Conservation (phyloP, 805 yeast genomes). For the Candida boidinii region DNA sequence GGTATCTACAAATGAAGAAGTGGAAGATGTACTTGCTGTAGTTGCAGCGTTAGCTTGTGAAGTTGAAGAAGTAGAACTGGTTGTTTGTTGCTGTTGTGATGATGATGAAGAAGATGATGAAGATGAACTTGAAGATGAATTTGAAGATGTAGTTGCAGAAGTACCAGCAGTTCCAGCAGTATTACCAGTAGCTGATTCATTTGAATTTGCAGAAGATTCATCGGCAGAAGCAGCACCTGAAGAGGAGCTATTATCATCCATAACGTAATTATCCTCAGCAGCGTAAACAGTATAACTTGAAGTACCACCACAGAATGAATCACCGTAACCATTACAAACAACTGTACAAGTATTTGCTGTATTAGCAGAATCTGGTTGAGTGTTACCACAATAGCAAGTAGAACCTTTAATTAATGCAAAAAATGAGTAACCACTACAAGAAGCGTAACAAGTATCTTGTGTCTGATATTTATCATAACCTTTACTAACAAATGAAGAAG, state of each 20-base stretch:
- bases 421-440: slow-evolving; percentile 37
- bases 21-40: slow-evolving; percentile 1
- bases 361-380: slow-evolving; percentile 21
- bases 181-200: slow-evolving; percentile 1
- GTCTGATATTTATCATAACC: slow-evolving; percentile 55
- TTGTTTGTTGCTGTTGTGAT: too few species aligned
- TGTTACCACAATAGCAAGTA: slow-evolving; percentile 59
- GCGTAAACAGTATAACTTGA: slow-evolving; percentile 39
- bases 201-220: slow-evolving; percentile 6
- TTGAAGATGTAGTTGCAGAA: slow-evolving; percentile 7
- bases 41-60: slow-evolving; percentile 4
- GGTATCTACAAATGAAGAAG: slow-evolving; percentile 7
- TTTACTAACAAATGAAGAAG: slow-evolving; percentile 25
- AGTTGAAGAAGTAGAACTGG: slow-evolving; percentile 8
- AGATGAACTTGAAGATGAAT: slow-evolving; percentile 4
- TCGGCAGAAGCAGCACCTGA: slow-evolving; percentile 6
- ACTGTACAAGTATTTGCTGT: slow-evolving; percentile 30
- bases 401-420: slow-evolving; percentile 35
- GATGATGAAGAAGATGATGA: slow-evolving; percentile 11
- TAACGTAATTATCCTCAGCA: slow-evolving; percentile 17
- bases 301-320: slow-evolving; percentile 51
- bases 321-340: slow-evolving; percentile 54
- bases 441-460: slow-evolving; percentile 40
- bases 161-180: slow-evolving; percentile 8
- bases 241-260: slow-evolving; percentile 17